Evolutionary conservation across 192 early-diverging fungal genomes (phyloP).

Genomic region (Backusella circina): DNA sequence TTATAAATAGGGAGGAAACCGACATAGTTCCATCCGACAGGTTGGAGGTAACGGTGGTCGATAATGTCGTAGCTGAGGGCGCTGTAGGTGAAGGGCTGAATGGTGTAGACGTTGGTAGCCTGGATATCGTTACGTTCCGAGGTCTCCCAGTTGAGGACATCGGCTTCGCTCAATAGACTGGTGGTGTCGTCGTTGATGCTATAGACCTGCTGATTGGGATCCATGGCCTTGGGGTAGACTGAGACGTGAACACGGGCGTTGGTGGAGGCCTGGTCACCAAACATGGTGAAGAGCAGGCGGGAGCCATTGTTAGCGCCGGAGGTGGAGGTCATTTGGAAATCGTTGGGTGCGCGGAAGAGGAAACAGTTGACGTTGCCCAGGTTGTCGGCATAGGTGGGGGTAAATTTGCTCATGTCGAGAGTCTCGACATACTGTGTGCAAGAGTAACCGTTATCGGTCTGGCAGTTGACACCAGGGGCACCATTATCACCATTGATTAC

Average conservation of each 20-base stretch:
- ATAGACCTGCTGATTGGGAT: constrained; percentile 28
- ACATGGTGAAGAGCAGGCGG: constrained; percentile 25
- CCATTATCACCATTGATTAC: background rate
- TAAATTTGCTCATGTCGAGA: constrained; percentile 23
- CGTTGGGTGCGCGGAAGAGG: constrained; percentile 23
- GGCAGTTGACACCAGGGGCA: constrained; percentile 22
- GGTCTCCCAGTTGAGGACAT: constrained; percentile 25
- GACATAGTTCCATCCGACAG: constrained; percentile 34
- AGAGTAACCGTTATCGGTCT: constrained; percentile 21
- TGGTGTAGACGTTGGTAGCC: constrained; percentile 22
- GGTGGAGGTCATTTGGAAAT: constrained; percentile 26
- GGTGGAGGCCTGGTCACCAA: constrained; percentile 18
- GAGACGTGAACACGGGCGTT: constrained; percentile 30
- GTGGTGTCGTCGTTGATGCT: constrained; percentile 4
- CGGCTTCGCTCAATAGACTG: background rate
- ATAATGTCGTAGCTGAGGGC: constrained; percentile 24
- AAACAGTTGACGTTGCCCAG: constrained; percentile 25
- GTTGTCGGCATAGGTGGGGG: constrained; percentile 25
- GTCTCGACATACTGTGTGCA: constrained; percentile 18
- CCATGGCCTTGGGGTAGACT: constrained; percentile 30
- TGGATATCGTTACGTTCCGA: constrained; percentile 31
- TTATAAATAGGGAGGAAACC: constrained; percentile 33
- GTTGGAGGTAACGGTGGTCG: constrained; percentile 27
- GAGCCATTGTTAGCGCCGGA: constrained; percentile 35
- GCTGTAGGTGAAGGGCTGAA: constrained; percentile 27